Percentiles rank a stretch among this genome's conserved stretches.
Conservation (phyloP, 768 basidiomycete genomes). For the Tricholoma flavovirens region DNA sequence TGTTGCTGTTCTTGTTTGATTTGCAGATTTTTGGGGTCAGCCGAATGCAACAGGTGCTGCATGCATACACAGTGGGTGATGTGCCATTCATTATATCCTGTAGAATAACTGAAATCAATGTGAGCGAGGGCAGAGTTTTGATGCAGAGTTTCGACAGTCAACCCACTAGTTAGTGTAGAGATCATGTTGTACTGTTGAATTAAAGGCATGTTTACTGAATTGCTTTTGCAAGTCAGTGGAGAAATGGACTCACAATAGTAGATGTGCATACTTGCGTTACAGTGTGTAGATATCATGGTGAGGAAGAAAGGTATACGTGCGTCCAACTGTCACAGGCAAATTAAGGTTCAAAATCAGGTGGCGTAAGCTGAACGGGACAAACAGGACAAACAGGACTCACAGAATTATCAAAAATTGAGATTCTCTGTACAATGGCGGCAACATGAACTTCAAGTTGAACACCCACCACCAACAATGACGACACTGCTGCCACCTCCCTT, state of each 20-base stretch:
- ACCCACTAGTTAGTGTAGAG: neutral
- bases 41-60: neutral
- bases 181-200: neutral
- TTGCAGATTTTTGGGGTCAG: neutral
- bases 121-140: too few species aligned
- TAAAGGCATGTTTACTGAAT: neutral
- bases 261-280: neutral
- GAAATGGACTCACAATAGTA: neutral
- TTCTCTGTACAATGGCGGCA: too few species aligned
- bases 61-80: neutral
- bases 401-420: neutral
- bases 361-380: too few species aligned
- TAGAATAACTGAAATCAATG: neutral
- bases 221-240: neutral
- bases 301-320: neutral
- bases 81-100: neutral
- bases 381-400: too few species aligned
- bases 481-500: too few species aligned
- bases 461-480: too few species aligned
- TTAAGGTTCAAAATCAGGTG: too few species aligned
- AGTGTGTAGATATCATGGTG: neutral
- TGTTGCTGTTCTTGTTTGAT: neutral
- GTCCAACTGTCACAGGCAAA: too few species aligned
- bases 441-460: too few species aligned
- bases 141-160: neutral